phyloP scores from a whole-genome alignment of 495 filamentous ascomycete species.

The Daldinia loculata region DNA sequence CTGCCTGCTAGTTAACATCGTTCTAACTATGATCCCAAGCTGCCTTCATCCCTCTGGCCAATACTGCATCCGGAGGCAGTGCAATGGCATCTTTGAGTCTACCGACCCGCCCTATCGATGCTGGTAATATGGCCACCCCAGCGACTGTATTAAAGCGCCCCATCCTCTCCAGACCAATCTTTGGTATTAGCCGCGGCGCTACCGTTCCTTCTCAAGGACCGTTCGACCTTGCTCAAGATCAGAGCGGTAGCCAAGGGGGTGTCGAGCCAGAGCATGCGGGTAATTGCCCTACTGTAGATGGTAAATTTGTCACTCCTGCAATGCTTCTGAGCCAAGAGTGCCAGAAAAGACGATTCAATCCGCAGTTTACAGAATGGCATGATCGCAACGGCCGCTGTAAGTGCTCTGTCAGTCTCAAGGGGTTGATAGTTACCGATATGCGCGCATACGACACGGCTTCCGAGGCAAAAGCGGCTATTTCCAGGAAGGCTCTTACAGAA shows the following conservation, averaged over 20 bases:
- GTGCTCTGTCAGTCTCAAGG: conserved; percentile 31
- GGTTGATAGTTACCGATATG: neutral
- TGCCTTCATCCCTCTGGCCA: neutral
- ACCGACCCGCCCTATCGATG: neutral
- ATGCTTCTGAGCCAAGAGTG: conserved; percentile 31
- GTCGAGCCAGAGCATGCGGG: neutral
- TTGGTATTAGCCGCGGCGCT: neutral
- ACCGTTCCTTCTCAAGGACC: neutral
- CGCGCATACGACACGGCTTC: neutral
- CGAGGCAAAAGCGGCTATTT: conserved; percentile 13
- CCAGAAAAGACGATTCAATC: conserved; percentile 48
- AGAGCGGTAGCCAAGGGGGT: neutral
- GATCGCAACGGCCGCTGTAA: conserved; percentile 1
- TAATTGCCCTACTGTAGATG: neutral
- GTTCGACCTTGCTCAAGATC: neutral
- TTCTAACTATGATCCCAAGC: neutral
- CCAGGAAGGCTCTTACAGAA: conserved; percentile 24
- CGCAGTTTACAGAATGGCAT: conserved; percentile 17
- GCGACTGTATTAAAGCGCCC: neutral
- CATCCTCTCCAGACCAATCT: neutral
- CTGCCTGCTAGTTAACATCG: neutral
- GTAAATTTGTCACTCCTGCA: neutral
- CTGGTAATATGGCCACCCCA: neutral
- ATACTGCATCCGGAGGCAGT: neutral
- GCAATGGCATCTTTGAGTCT: neutral